phyloP scores from a whole-genome alignment of 2,329 filamentous ascomycete genomes.

The Rhinocladiella similis region DNA sequence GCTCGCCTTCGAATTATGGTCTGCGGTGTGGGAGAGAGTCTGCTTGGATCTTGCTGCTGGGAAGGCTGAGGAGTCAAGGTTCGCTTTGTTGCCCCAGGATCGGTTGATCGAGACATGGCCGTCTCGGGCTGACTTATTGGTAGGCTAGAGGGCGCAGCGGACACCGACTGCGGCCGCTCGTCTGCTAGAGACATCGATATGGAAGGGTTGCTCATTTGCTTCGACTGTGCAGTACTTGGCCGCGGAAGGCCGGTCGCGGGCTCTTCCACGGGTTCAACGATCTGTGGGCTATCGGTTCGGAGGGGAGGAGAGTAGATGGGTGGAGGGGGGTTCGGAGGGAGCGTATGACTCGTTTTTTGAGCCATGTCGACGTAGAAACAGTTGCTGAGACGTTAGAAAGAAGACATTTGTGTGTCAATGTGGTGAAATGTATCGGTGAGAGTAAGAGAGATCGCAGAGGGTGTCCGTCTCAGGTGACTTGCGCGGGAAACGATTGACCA shows the following conservation, averaged over 20 bases:
- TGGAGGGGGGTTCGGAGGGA: constrained; percentile 42
- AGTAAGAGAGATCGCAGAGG: neutral
- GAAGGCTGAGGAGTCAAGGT: constrained; percentile 21
- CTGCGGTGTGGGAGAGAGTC: constrained; percentile 22
- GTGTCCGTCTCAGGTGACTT: neutral
- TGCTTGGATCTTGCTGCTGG: constrained; percentile 19
- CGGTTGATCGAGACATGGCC: constrained; percentile 16
- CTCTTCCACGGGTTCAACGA: constrained; percentile 21
- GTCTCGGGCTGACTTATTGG: constrained; percentile 24
- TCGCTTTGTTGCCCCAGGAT: constrained; percentile 15
- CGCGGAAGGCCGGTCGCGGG: constrained; percentile 8
- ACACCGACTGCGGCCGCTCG: constrained; percentile 1
- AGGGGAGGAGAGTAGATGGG: constrained; percentile 44
- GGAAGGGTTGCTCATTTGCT: constrained; percentile 11
- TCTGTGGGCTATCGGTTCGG: constrained; percentile 27
- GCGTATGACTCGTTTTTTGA: constrained; percentile 18
- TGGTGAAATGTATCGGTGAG: neutral
- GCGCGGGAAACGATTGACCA: neutral
- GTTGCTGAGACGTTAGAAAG: neutral
- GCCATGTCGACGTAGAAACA: constrained; percentile 17
- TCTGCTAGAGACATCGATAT: constrained; percentile 18
- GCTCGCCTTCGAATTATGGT: constrained; percentile 14
- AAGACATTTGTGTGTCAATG: constrained; percentile 10
- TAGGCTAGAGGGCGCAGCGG: constrained; percentile 11
- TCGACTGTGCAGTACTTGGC: neutral